A percentile compares a stretch with the other conserved stretches of the same genome.
Conservation (phyloP, 148 eudicot species). For the Simmondsia chinensis region DNA sequence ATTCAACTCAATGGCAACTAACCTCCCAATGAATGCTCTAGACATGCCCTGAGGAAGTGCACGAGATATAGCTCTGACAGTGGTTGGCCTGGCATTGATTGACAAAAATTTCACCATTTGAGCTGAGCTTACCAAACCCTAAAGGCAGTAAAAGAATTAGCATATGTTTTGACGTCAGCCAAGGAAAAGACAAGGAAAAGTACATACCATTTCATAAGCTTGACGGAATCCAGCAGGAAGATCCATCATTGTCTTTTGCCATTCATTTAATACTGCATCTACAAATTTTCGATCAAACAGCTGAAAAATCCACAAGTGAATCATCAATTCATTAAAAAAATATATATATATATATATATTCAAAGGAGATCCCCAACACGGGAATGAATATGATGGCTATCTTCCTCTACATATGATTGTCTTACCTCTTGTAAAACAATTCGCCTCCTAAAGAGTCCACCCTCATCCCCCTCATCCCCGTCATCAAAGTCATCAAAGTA, state of each 20-base stretch:
- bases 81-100: conserved; percentile 84
- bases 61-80: conserved; percentile 71
- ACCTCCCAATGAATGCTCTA: conserved; percentile 95
- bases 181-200: neutral
- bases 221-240: conserved; percentile 85
- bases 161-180: neutral
- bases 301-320: conserved; percentile 28
- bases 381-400: conserved; percentile 1
- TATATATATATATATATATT: too few species aligned
- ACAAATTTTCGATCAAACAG: conserved; percentile 81
- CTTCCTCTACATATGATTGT: neutral
- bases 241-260: conserved; percentile 95
- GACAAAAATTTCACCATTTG: conserved; percentile 76
- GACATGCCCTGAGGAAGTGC: conserved; percentile 76
- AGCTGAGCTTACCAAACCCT: conserved; percentile 97
- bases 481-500: conserved; percentile 95
- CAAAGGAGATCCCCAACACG: too few species aligned
- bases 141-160: conserved; percentile 16
- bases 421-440: conserved; percentile 72
- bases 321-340: neutral
- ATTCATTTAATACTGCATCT: conserved; percentile 89
- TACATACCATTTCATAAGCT: conserved; percentile 81
- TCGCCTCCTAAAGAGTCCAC: conserved; percentile 80
- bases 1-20: neutral
- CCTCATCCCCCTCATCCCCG: conserved; percentile 91